Conservation (phyloP, 257 asterid species). For the Solanum bulbocastanum region DNA sequence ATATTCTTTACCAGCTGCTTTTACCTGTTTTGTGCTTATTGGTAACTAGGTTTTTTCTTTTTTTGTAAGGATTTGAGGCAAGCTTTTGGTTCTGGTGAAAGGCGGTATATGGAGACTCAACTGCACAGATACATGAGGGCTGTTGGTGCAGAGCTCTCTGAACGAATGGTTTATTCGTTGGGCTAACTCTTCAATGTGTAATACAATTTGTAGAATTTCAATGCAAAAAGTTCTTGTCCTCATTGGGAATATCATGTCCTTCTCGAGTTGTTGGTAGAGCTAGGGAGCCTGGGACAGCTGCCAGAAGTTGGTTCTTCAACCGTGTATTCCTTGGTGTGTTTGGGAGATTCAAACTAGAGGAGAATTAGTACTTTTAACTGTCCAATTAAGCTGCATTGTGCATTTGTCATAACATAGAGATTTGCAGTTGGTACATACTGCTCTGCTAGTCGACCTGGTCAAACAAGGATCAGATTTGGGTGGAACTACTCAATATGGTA, state of each 20-base stretch:
- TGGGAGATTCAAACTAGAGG: not conserved
- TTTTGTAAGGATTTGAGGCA: conserved; percentile 51
- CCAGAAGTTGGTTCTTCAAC: not conserved
- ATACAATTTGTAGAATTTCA: not conserved
- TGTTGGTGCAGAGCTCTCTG: conserved; percentile 76
- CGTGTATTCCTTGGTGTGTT: not conserved
- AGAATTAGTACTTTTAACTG: not conserved
- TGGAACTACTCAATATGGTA: not conserved
- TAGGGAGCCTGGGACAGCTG: not conserved
- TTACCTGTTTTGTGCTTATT: not conserved
- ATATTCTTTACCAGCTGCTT: not conserved
- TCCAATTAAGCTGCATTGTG: not conserved
- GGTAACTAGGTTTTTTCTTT: conserved; percentile 2
- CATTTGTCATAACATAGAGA: not conserved
- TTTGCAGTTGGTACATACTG: not conserved
- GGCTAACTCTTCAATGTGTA: conserved; percentile 24
- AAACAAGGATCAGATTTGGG: not conserved
- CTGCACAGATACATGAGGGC: conserved; percentile 43
- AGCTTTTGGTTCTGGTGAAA: conserved; percentile 50
- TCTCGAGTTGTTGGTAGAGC: not conserved
- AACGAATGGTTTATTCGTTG: conserved; percentile 58
- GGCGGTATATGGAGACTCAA: conserved; percentile 44
- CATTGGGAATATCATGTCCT: not conserved
- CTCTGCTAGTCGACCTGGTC: not conserved
- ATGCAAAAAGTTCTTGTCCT: not conserved